Evolutionary conservation across 164 flowering plant genomes (phyloP), one percentile per base, ranked within the genome.

Genomic region (Malania oleifera): DNA sequence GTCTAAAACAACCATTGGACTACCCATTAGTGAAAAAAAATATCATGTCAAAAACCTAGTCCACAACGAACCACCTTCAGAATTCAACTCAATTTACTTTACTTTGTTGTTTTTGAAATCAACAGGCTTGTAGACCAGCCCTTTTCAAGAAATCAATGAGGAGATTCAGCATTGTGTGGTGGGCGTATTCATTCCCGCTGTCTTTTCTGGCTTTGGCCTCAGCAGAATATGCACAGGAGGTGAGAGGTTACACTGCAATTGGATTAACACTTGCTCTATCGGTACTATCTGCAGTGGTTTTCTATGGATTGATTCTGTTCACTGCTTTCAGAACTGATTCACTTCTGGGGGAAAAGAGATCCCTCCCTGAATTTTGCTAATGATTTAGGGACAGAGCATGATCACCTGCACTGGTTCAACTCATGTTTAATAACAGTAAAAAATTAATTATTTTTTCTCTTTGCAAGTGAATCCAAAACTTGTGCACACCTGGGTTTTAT

Each of bases 181-280:
- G 69, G 77, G 74, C 71, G 6, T 73, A 74, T 56, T 74, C 69
- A 2, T 74, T 70, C 18, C 49, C 72, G 0, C 34, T 64, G 7
- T 67, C 70, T 5, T 59, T 70, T 46, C 54, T 64, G 49, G 67
- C 70, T 24, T 60, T 70, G 23, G 72, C 73, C 11, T 53, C 72
- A 0, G 26, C 43, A 8, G 71, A 54, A 56, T 72, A 75, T 24
- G 76, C 74, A 17, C 34, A 53, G 25, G 62, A 69, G 56, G 43
- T 61, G 19, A 66, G 58, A 60, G 60, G 50, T 23, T n/a, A 23
- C 10, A 14, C 26, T 13, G 61, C 72, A 18, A 10, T 47, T 8
- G 27, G 17, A 10, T 44, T 72, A 29, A 69, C 54, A 74, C 67
- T 72, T 1, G 57, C 46, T 11, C 38, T 75, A 14, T 63, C 71